Percentiles rank a stretch among this genome's conserved stretches.
These are phyloP conservation scores for Penicillium paneum DNA, from an alignment of 2,329 filamentous ascomycete genomes.

Conservation along the genomic window DNA sequence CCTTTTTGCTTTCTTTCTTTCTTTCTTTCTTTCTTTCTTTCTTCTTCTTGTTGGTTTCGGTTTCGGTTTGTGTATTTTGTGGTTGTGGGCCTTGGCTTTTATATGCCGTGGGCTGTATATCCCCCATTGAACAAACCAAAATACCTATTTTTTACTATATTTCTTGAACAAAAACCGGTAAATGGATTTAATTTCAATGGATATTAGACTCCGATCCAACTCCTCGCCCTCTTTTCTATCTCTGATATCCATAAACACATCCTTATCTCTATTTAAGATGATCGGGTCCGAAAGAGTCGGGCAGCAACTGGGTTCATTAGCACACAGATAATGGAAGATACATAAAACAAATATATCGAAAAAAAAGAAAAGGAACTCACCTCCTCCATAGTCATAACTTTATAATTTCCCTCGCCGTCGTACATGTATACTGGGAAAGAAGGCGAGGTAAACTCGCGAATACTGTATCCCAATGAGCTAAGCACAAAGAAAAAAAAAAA, in stretches of 20 bases:
- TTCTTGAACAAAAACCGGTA: neutral
- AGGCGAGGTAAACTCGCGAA: constrained; percentile 71
- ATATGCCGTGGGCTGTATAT: neutral
- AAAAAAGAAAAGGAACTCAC: constrained; percentile 25
- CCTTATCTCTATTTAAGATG: constrained; percentile 38
- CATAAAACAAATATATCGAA: neutral
- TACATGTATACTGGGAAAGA: constrained; percentile 85
- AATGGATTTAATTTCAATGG: neutral
- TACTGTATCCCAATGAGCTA: constrained; percentile 39
- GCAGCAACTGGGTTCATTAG: constrained; percentile 55
- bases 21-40: neutral
- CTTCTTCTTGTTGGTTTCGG: neutral
- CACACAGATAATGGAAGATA: neutral
- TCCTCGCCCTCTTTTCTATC: too few relatives aligned
- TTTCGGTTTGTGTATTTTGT: neutral
- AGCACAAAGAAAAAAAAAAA: neutral
- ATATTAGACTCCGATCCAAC: neutral
- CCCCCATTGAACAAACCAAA: neutral
- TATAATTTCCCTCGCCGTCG: constrained; percentile 69
- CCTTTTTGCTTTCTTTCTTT: constrained; percentile 3
- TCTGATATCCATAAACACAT: neutral
- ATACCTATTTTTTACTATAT: neutral
- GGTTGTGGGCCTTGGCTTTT: neutral
- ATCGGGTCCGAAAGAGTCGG: constrained; percentile 66
- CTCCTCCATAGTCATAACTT: constrained; percentile 38